These are phyloP conservation scores for Apiospora pterosperma DNA, from an alignment of 2,329 filamentous ascomycete species.

Conservation along the genomic window DNA sequence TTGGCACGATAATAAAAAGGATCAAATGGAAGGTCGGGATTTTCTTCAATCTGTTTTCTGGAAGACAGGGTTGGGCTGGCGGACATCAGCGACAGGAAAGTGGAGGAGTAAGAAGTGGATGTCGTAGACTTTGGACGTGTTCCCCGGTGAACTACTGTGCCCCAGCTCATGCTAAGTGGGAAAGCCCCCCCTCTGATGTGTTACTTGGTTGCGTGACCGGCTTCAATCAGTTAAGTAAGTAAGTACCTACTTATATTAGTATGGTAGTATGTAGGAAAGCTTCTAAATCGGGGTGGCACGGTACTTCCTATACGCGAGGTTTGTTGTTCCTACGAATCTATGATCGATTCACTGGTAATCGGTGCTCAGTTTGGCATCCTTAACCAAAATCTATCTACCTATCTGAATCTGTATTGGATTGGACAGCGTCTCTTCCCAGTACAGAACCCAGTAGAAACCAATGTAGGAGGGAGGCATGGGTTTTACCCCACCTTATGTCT, in stretches of 20 bases:
- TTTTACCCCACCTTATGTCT: not conserved
- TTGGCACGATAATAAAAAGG: slow-evolving; percentile 6
- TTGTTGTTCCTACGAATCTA: not conserved
- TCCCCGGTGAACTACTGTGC: slow-evolving; percentile 6
- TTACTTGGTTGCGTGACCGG: slow-evolving; percentile 1
- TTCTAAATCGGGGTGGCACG: not conserved
- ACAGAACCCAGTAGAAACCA: not conserved
- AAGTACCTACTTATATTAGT: too few relatives aligned
- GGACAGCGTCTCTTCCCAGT: not conserved
- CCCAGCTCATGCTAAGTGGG: not conserved
- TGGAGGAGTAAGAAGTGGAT: not conserved
- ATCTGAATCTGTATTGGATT: not conserved
- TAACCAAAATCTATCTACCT: not conserved
- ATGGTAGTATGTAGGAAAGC: not conserved
- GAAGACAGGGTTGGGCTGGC: not conserved
- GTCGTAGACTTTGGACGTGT: slow-evolving; percentile 4
- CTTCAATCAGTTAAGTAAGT: not conserved
- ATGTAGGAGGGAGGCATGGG: not conserved
- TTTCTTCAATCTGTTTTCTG: slow-evolving; percentile 13
- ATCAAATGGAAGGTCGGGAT: not conserved
- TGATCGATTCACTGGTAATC: not conserved
- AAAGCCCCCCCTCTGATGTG: not conserved
- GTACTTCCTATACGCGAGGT: not conserved
- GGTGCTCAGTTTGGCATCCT: not conserved
- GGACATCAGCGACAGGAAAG: slow-evolving; percentile 4